A percentile compares a stretch with the other conserved stretches of the same genome.
Conservation (phyloP, 169 alveolate genomes). For the Eimeria tenella region DNA sequence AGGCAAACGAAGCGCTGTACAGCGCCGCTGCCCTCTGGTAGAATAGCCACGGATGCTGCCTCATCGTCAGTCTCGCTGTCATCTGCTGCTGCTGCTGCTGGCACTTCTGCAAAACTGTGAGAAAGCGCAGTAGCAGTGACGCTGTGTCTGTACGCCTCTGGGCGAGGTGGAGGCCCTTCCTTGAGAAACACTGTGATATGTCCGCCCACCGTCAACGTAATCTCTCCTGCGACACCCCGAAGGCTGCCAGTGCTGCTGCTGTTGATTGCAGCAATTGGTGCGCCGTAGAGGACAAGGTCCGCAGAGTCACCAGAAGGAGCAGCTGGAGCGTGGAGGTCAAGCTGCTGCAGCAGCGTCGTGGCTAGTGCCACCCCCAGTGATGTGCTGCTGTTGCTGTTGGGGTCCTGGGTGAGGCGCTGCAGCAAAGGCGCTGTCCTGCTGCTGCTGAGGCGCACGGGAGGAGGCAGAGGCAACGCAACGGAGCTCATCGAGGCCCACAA, state of each 20-base stretch:
- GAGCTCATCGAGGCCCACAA: constrained; percentile 13
- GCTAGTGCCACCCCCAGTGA: constrained; percentile 19
- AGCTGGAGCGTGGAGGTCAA: constrained; percentile 13
- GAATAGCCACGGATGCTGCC: constrained; percentile 14
- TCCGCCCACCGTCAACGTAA: constrained; percentile 14
- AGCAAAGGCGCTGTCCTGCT: constrained; percentile 32
- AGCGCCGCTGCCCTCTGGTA: background rate
- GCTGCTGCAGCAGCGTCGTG: constrained; percentile 28
- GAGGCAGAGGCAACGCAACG: constrained; percentile 32
- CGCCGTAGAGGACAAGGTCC: constrained; percentile 14
- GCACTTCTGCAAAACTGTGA: background rate
- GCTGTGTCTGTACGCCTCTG: background rate
- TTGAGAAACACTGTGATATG: background rate
- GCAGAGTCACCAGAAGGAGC: background rate
- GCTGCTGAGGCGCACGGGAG: constrained; percentile 31
- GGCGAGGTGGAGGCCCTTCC: constrained; percentile 55
- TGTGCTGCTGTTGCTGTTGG: constrained; percentile 71
- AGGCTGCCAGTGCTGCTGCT: constrained; percentile 61
- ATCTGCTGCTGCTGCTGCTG: constrained; percentile 15
- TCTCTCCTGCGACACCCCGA: background rate
- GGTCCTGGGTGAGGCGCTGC: constrained; percentile 59
- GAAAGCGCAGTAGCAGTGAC: constrained; percentile 3
- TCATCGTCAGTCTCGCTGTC: background rate
- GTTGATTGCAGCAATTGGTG: constrained; percentile 55
- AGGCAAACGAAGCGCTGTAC: constrained; percentile 34